phyloP scores from a whole-genome alignment of 2,329 filamentous ascomycete genomes.

The Ophiobolus disseminans region DNA sequence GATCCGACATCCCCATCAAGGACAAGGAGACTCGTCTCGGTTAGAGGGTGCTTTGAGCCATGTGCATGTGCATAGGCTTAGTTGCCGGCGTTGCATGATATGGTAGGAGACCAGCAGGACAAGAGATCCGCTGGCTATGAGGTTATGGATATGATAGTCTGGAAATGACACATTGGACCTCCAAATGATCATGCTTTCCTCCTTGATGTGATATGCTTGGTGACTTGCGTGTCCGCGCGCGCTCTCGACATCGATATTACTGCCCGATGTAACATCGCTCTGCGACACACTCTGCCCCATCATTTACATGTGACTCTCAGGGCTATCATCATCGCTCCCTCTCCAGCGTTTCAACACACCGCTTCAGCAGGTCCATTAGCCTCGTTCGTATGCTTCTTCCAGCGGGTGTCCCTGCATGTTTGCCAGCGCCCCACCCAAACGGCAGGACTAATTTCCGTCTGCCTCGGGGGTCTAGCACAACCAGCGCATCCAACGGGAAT shows the following conservation, averaged over 20 bases:
- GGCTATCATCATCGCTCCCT: slow-evolving; percentile 13
- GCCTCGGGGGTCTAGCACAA: slow-evolving; percentile 49
- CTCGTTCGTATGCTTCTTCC: slow-evolving; percentile 38
- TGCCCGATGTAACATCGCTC: slow-evolving; percentile 38
- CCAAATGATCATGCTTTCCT: too few relatives aligned
- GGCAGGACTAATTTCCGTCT: slow-evolving; percentile 52
- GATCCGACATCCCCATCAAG: slow-evolving; percentile 71
- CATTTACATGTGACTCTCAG: neutral
- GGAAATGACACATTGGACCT: slow-evolving; percentile 11
- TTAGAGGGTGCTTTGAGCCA: slow-evolving; percentile 3
- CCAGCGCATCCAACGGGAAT: slow-evolving; percentile 53
- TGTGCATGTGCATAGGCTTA: neutral
- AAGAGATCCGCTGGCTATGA: slow-evolving; percentile 20
- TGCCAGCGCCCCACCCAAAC: slow-evolving; percentile 54
- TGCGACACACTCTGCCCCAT: neutral
- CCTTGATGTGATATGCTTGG: too few relatives aligned
- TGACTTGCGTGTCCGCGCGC: too few relatives aligned
- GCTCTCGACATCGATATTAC: too few relatives aligned
- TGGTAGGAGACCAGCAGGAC: slow-evolving; percentile 13
- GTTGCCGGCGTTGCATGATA: neutral
- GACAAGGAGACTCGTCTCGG: slow-evolving; percentile 66
- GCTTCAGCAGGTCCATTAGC: slow-evolving; percentile 37
- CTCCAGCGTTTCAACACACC: slow-evolving; percentile 35
- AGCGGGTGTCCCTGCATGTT: slow-evolving; percentile 40
- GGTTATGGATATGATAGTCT: slow-evolving; percentile 18